Conservation (phyloP, 805 yeast species). For the Kluyveromyces siamensis region DNA sequence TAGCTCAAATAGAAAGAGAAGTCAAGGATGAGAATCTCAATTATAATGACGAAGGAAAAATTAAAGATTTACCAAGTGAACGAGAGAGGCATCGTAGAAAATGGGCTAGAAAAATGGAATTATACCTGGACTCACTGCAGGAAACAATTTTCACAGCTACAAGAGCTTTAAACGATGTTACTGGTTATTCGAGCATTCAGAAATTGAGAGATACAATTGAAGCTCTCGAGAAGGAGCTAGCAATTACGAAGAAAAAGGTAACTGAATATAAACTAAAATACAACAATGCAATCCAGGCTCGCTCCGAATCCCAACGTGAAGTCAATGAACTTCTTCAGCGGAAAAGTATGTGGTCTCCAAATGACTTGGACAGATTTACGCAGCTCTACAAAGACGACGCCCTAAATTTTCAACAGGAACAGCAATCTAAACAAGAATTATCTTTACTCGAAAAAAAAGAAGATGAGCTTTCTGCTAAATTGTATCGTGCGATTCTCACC, state of each 20-base stretch:
- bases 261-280: slow-evolving; percentile 42
- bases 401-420: slow-evolving; percentile 52
- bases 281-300: slow-evolving; percentile 48
- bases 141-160: slow-evolving; percentile 52
- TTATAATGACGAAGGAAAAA: slow-evolving; percentile 26
- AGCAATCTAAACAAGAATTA: slow-evolving; percentile 38
- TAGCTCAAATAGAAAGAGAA: slow-evolving; percentile 30
- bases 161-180: slow-evolving; percentile 72
- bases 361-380: slow-evolving; percentile 80
- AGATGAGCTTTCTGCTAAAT: slow-evolving; percentile 58
- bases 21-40: slow-evolving; percentile 24
- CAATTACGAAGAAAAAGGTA: slow-evolving; percentile 39
- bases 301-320: slow-evolving; percentile 70
- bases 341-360: slow-evolving; percentile 70
- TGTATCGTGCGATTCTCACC: slow-evolving; percentile 71
- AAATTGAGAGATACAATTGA: slow-evolving; percentile 55
- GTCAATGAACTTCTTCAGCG: slow-evolving; percentile 82
- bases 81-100: slow-evolving; percentile 32
- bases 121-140: slow-evolving; percentile 47
- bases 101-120: slow-evolving; percentile 38
- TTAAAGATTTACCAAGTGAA: slow-evolving; percentile 38
- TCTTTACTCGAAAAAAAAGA: slow-evolving; percentile 48
- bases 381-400: slow-evolving; percentile 75
- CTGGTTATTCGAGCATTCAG: slow-evolving; percentile 83
- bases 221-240: slow-evolving; percentile 42